Conservation (phyloP, 306 rosid species). For the Casuarina glauca region DNA sequence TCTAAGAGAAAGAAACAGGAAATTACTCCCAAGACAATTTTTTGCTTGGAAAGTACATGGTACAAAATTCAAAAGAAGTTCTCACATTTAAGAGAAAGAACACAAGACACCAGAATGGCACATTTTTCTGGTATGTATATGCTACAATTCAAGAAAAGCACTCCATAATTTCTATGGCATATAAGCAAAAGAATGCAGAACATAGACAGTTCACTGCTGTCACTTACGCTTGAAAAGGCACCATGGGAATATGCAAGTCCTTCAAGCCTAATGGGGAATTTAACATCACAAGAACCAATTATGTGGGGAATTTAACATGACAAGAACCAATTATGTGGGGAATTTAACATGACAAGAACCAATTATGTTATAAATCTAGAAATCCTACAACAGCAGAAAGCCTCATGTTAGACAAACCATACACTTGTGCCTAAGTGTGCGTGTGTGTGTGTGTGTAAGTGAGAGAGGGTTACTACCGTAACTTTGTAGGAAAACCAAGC, state of each 20-base stretch:
- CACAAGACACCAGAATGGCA: too few relatives aligned
- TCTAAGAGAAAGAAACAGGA: too few relatives aligned
- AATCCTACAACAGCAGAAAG: slow-evolving; percentile 45
- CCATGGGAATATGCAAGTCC: slow-evolving; percentile 90
- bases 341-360: slow-evolving; percentile 94
- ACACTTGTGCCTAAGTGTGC: not conserved
- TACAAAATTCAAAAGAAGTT: not conserved
- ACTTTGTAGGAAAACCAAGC: slow-evolving; percentile 83
- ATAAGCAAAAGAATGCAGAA: not conserved
- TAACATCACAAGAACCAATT: slow-evolving; percentile 90
- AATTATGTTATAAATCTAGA: slow-evolving; percentile 90
- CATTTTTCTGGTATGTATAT: too few relatives aligned
- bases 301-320: slow-evolving; percentile 91
- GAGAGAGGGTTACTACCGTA: slow-evolving; percentile 52
- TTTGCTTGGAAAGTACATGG: not conserved
- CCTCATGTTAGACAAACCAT: not conserved
- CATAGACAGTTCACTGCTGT: not conserved
- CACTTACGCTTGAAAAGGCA: slow-evolving; percentile 88
- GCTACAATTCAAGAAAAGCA: too few relatives aligned
- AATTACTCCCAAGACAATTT: too few relatives aligned
- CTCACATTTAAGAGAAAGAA: not conserved
- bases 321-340: slow-evolving; percentile 89
- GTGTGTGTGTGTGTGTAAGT: not conserved
- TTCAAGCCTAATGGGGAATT: slow-evolving; percentile 91
- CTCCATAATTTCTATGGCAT: too few relatives aligned